Conservation (phyloP, 140 eudicot genomes). For the Senecio squalidus region DNA sequence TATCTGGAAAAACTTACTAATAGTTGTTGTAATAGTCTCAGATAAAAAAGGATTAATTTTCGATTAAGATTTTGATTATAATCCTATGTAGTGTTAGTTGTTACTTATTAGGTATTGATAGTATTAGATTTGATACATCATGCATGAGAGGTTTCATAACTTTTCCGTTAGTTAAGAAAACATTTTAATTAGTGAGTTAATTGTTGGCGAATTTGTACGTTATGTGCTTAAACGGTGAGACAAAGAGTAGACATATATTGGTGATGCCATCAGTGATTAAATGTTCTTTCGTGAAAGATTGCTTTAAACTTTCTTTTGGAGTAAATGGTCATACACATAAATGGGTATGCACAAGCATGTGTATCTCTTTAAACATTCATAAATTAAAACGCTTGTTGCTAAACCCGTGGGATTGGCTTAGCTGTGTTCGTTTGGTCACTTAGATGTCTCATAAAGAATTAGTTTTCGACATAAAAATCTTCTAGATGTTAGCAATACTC, state of each 20-base stretch:
- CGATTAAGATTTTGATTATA: not conserved
- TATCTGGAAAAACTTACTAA: not conserved
- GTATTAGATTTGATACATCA: not conserved
- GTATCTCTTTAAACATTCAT: not conserved
- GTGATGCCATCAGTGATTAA: not conserved
- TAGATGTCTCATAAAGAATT: not conserved
- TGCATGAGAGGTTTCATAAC: not conserved
- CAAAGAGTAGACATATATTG: not conserved
- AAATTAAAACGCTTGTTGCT: not conserved
- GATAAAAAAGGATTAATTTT: not conserved
- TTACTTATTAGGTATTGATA: not conserved
- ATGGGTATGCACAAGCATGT: not conserved
- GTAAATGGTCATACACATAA: not conserved
- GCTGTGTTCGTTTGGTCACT: not conserved
- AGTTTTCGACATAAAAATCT: not conserved
- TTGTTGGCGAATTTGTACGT: not conserved
- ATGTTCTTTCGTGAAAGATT: not conserved
- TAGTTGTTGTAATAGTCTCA: not conserved
- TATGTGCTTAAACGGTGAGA: slow-evolving; percentile 1
- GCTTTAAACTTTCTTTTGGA: not conserved
- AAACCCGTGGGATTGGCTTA: not conserved
- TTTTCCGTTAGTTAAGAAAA: not conserved
- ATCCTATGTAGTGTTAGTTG: not conserved
- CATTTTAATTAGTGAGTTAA: not conserved
- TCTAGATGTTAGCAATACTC: not conserved